Evolutionary conservation across 352 stramenopile species (phyloP), one percentile per base, ranked within the genome.

Genomic region (Globisporangium abappressorium): DNA sequence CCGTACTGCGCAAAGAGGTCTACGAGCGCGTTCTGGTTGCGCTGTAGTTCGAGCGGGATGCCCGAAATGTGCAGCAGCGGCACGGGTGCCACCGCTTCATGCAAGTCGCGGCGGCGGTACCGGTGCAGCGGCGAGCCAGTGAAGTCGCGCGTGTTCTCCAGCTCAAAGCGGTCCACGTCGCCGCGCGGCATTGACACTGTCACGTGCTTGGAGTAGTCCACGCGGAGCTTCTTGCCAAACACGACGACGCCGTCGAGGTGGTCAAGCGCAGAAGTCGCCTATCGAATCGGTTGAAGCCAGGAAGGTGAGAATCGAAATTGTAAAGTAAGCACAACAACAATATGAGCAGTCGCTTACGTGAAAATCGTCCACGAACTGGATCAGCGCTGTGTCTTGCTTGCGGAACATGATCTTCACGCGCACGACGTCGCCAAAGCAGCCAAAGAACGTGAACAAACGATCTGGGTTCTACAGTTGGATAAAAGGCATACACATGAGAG

Each of bases 361-460:
- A 41, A 76, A 69, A 61, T 93, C 87, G 69, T 90, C 78, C 15
- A 78, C 77, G 38, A 94, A 94, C 69, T 94, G 87, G 54, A 94
- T 88, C 22, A 94, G 70, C 46, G 85, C 85, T 0, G 87, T 93
- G 74, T 92, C 87, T 47, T 87, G 83, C 66, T 94, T 94, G 34
- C 84, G 81, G 65, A 93, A 94, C 87, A 94, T 94, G 69, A 94
- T 87, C 66, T 94, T 94, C 65, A 94, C 81, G 30, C 87, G 87
- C 63, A 93, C 62, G 22, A 94, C 87, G 49, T 94, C 87, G 26
- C 87, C 87, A 74, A 91, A 94, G 69, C 87, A 94, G 15, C 87
- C 84, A 69, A 94, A 94, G 30, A 94, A 81, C 46, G 87, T 92
- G 55, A 94, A 94, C 11, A 93, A 69, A n/a, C 72, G 74, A 7